A percentile compares a stretch with the other conserved stretches of the same genome.
phyloP scores from a whole-genome alignment of 345 rosid genomes.

The Salix suchowensis region DNA sequence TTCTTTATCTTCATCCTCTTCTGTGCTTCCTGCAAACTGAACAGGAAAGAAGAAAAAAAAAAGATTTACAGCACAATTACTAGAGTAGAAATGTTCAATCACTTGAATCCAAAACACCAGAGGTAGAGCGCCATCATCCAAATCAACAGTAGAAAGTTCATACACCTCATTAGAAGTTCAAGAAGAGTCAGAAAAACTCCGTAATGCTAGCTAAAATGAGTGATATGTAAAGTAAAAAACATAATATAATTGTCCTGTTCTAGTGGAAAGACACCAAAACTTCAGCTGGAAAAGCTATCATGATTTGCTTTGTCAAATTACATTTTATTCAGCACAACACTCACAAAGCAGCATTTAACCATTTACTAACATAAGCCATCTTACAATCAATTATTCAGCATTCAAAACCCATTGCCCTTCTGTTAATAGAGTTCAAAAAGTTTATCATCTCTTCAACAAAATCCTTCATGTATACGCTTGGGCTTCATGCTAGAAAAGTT shows the following conservation, averaged over 20 bases:
- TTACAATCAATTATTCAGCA: not conserved
- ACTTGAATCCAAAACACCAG: not conserved
- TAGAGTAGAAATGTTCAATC: not conserved
- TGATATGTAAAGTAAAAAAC: not conserved
- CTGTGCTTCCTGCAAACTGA: slow-evolving; percentile 99
- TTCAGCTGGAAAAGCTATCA: not conserved
- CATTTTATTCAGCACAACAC: not conserved
- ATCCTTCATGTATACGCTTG: not conserved
- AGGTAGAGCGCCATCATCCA: not conserved
- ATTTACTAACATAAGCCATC: not conserved
- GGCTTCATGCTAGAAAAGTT: too few species aligned
- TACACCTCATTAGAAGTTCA: not conserved
- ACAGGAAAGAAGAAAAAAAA: not conserved
- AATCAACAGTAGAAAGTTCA: not conserved
- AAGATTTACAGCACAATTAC: not conserved
- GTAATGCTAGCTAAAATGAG: not conserved
- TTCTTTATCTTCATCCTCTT: slow-evolving; percentile 99
- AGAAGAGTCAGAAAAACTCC: not conserved
- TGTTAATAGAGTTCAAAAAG: not conserved
- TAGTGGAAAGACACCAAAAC: not conserved
- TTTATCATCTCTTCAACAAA: too few species aligned
- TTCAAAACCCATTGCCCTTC: not conserved
- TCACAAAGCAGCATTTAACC: not conserved
- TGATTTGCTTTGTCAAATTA: not conserved
- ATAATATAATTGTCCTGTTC: not conserved